These are phyloP conservation scores for Saksenaea vasiformis DNA, from an alignment of 371 early-diverging fungal species.

Conservation along the genomic window DNA sequence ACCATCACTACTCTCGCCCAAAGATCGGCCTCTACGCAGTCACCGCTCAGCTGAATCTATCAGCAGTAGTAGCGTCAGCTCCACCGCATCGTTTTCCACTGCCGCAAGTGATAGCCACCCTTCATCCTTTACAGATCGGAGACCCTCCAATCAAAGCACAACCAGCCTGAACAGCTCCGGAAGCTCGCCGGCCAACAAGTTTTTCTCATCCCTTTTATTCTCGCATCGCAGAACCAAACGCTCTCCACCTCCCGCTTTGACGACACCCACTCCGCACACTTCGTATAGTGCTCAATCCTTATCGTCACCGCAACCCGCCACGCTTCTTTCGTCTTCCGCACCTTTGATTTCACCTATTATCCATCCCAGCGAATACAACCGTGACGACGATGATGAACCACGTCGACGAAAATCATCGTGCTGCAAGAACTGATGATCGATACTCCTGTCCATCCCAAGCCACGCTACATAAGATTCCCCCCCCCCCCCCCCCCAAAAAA, in stretches of 20 bases:
- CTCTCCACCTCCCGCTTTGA: not conserved
- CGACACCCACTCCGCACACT: constrained; percentile 1
- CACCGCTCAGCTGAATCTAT: constrained; percentile 24
- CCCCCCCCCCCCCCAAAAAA: too few relatives aligned
- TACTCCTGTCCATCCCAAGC: too few relatives aligned
- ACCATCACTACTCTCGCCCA: not conserved
- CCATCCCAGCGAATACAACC: constrained; percentile 43
- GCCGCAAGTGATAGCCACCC: constrained; percentile 4
- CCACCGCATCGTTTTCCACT: constrained; percentile 12
- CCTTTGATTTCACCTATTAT: constrained; percentile 27
- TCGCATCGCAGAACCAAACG: not conserved
- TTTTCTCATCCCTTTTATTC: constrained; percentile 8
- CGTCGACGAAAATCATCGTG: not conserved
- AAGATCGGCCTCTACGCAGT: constrained; percentile 1
- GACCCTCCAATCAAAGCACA: constrained; percentile 5
- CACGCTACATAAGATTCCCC: too few relatives aligned
- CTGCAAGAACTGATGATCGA: too few relatives aligned
- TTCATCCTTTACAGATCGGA: constrained; percentile 1
- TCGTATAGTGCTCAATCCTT: not conserved
- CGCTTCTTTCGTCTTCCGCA: not conserved
- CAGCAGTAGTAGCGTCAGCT: constrained; percentile 9
- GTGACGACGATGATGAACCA: constrained; percentile 13
- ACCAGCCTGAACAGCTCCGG: constrained; percentile 7
- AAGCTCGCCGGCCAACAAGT: constrained; percentile 5
- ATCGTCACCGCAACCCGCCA: constrained; percentile 3